Conservation (phyloP, 495 filamentous ascomycete genomes). For the Arthonia radiata region DNA sequence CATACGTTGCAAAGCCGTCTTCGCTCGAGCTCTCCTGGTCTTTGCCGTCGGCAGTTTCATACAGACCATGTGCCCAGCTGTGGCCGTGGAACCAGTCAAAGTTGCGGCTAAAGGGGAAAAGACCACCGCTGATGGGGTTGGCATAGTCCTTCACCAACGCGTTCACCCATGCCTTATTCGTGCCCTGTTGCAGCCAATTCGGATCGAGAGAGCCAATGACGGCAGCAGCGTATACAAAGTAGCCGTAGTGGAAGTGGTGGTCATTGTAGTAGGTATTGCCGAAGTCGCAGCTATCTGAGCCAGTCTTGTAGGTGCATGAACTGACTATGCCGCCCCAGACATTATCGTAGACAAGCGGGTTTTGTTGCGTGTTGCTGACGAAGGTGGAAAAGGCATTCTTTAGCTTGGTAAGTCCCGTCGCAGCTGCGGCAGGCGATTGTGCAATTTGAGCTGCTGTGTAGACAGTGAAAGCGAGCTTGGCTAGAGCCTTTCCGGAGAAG, state of each 20-base stretch:
- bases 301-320: constrained; percentile 48
- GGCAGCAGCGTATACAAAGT: constrained; percentile 60
- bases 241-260: constrained; percentile 88
- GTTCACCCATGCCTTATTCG: constrained; percentile 61
- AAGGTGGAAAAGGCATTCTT: constrained; percentile 59
- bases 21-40: constrained; percentile 83
- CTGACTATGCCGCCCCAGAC: constrained; percentile 71
- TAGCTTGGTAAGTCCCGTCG: constrained; percentile 36
- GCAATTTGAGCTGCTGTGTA: constrained; percentile 44
- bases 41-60: constrained; percentile 72
- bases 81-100: constrained; percentile 96
- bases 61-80: constrained; percentile 91
- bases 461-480: constrained; percentile 58
- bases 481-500: constrained; percentile 75
- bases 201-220: constrained; percentile 64
- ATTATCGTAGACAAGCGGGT: constrained; percentile 55
- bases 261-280: constrained; percentile 82
- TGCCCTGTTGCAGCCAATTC: constrained; percentile 31
- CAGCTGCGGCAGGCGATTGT: constrained; percentile 30
- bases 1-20: constrained; percentile 59
- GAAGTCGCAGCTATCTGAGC: constrained; percentile 41
- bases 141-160: constrained; percentile 40
- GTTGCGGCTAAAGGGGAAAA: constrained; percentile 62
- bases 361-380: constrained; percentile 48
- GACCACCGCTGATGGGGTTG: constrained; percentile 48